Base-by-base conservation (phyloP, 352 stramenopile species). In the Globisporangium cystogenes region DNA sequence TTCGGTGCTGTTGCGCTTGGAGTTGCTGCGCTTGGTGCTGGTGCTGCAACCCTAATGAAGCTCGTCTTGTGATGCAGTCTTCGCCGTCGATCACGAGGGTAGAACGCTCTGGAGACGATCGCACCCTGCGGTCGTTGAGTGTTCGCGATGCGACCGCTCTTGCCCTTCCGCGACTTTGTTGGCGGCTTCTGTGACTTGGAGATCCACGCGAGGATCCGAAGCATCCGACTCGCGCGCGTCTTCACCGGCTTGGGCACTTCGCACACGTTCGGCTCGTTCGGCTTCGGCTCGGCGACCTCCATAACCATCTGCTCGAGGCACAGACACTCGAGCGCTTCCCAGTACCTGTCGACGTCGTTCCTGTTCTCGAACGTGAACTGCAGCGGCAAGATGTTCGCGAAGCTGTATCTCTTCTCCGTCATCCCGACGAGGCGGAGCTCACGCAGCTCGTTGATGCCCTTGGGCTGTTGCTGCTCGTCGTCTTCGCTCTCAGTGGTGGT, bases 301-400 rank as follows among this genome's bases (percentile, higher is more conserved):
- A 88, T 90, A 18, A 84, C 68, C 77, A 93, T 86, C 40, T 84
- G 62, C 55, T 94, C 83, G 4, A 92, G 61, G 46, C 79, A 91
- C 1, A 92, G 57, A 39, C 83, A 90, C 51, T 94, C 76, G 0
- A 94, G 60, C 12, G 81, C 72, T 53, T 92, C 80, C 83, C 83
- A 94, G 54, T 86, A 94, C 2, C 57, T 60, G 50, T 82, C 67
- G 10, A 91, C 64, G 24, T 90, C 68, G n/a, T 44, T 23, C 27
- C 50, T 39, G 1, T 59, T 69, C 18, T 65, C 36, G 39, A 91
- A 73, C 2, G 54, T 54, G 57, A 88, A 84, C n/a, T 59, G 57
- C 26, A 94, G 51, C 18, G 81, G 83, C 15, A 94, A 31, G 18
- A 65, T 56, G 43, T 69, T 65, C 0, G 62, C 67, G 48, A 94